Base-by-base conservation (phyloP, 83 land plant species). In the Diphasiastrum complanatum region DNA sequence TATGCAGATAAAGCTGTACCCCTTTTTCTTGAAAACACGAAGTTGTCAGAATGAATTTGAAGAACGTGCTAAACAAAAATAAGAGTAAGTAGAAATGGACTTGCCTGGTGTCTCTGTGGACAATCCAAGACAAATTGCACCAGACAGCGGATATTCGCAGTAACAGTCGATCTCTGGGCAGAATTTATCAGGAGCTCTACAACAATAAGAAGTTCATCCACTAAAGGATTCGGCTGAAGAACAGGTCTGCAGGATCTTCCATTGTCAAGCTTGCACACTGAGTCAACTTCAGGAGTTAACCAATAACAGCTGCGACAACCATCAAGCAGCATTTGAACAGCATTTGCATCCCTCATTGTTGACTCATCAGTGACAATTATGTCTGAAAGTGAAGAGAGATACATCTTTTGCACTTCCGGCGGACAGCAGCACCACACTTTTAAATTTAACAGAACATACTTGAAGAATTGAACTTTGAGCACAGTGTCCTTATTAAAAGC, bases 271-370 rank as follows among this genome's bases (percentile, higher is more conserved):
- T 5, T 18, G 23, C 23, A 24, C 6, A 18, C 51, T 6, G 51
- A 48, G 51, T 48, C 23, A 5, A 24, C 23, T 24, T 48, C 51
- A 18, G 51, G 51, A 18, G 23, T 24, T 6, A 48, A 5, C 51
- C 51, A 48, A 24, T 48, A 48, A 48, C 51, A 48, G 23, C n/a
- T 18, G 6, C 51, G n/a, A 18, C 51, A 48, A 6, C 51, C 51
- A 18, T 48, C 51, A 6, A 48, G 51, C n/a, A 48, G 51, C 51
- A 48, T 48, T 18, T 48, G 51, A 6, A 48, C 51, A 18, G 51
- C 51, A 48, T 48, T 48, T 6, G 51, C 51, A 18, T 18, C 51
- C 23, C 51, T 48, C 51, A 48, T 48, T 48, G 51, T 48, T 18
- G 6, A 18, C 18, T 48, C 51, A 18, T 48, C 51, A 24, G 51